phyloP scores from a whole-genome alignment of 2,329 filamentous ascomycete genomes.

The Paraphaeosphaeria minitans region DNA sequence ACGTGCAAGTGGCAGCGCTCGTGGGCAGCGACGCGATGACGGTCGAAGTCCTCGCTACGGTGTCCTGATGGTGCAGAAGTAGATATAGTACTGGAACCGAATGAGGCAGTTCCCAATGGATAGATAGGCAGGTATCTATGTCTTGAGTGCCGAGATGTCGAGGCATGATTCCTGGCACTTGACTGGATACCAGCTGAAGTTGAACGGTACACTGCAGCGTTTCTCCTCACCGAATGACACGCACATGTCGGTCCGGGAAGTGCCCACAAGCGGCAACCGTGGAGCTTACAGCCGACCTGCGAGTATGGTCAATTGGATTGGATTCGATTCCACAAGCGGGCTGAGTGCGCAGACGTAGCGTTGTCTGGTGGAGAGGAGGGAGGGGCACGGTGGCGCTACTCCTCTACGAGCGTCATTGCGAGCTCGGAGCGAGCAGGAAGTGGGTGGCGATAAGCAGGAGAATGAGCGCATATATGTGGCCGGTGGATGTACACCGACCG shows the following conservation, averaged over 20 bases:
- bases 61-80: no score
- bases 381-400: background rate
- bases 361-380: background rate
- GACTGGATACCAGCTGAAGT: background rate
- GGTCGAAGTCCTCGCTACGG: no score
- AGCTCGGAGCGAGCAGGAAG: background rate
- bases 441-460: background rate
- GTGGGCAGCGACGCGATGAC: no score
- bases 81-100: no score
- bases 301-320: background rate
- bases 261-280: background rate
- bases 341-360: background rate
- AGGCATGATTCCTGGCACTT: background rate
- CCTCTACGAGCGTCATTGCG: background rate
- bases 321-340: background rate
- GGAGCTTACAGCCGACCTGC: background rate
- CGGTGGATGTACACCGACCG: background rate
- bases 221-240: background rate
- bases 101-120: no score
- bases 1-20: background rate
- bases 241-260: background rate
- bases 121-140: no score
- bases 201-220: background rate
- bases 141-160: background rate
- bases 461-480: background rate